phyloP scores from a whole-genome alignment of 1,139 yeast species.

The Wickerhamomyces sp. region DNA sequence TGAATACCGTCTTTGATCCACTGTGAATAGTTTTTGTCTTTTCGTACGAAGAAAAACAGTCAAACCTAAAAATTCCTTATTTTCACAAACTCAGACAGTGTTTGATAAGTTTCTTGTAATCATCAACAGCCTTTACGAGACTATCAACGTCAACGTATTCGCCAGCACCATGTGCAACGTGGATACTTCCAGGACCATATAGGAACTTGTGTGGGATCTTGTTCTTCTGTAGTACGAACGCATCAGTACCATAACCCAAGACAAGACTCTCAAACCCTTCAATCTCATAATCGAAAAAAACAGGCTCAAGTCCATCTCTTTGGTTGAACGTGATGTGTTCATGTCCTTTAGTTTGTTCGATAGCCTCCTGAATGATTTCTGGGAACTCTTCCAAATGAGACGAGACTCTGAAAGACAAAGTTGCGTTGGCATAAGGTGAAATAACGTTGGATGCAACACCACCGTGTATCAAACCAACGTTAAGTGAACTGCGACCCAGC shows the following conservation, averaged over 20 bases:
- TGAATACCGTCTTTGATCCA: too few species aligned
- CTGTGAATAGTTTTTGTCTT: too few species aligned
- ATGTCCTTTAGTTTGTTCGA: conserved; percentile 21
- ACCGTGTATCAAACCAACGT: conserved; percentile 48
- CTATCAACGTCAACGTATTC: conserved; percentile 49
- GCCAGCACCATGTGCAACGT: conserved; percentile 56
- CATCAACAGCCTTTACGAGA: conserved; percentile 47
- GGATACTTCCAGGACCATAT: conserved; percentile 65
- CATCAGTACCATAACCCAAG: conserved; percentile 60
- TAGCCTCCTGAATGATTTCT: conserved; percentile 31
- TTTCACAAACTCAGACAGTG: conserved; percentile 7
- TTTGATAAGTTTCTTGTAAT: conserved; percentile 43
- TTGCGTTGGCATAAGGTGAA: conserved; percentile 52
- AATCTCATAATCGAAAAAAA: conserved; percentile 47
- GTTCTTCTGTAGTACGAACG: conserved; percentile 42
- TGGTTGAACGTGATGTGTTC: conserved; percentile 21
- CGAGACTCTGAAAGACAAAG: conserved; percentile 47
- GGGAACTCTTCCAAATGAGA: conserved; percentile 35
- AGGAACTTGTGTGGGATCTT: conserved; percentile 38
- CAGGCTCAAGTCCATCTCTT: conserved; percentile 28
- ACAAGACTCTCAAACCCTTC: conserved; percentile 55
- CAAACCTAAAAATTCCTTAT: too few species aligned
- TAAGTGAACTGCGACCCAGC: conserved; percentile 55
- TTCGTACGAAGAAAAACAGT: too few species aligned
- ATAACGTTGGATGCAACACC: conserved; percentile 60